Evolutionary conservation across 2,329 filamentous ascomycete genomes (phyloP), one percentile per base, ranked within the genome.

Genomic region (Penicillium sp.): DNA sequence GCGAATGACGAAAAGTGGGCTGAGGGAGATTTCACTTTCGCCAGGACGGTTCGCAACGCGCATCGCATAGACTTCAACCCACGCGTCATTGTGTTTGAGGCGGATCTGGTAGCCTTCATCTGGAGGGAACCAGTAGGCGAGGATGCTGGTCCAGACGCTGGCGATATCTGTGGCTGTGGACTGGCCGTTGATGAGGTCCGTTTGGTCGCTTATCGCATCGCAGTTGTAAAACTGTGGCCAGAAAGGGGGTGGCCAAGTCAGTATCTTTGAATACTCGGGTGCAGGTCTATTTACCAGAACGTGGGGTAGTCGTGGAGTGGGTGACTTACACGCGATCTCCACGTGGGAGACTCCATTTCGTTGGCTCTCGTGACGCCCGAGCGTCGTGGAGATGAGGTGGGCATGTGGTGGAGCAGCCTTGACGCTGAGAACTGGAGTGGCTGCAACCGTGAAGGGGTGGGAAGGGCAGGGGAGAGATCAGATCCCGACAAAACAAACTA

Each of bases 141-240:
- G 33, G n/a, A 50, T 50, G 49, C 49, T 50, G 4, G n/a, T 50
- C 33, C 49, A 50, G 49, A 50, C 49, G 4, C 31, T 50, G n/a
- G 49, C 33, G 24, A 50, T 10, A 14, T 50, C 33, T 6, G 31
- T 50, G 6, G 31, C 33, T 6, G 31, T 39, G 35, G 33, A 37
- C 18, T 39, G 27, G 10, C 2, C 24, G 49, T 24, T 11, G 10
- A 50, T 33, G 18, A 39, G 13, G 11, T 39, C 31, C 13, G 19
- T 39, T 39, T 39, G 49, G 11, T 39, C 49, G 19, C 33, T 39
- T 18, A 50, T 33, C 18, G 31, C 33, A 7, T 50, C 27, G 27
- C 44, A n/a, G 14, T 49, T 49, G 44, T 35, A 22, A 11, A 49
- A 10, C 27, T 49, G 27, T 33, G 44, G 14, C 7, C 11, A 13